These are phyloP conservation scores for Sarcodon aspratus DNA, from an alignment of 768 basidiomycete species.

Conservation along the genomic window DNA sequence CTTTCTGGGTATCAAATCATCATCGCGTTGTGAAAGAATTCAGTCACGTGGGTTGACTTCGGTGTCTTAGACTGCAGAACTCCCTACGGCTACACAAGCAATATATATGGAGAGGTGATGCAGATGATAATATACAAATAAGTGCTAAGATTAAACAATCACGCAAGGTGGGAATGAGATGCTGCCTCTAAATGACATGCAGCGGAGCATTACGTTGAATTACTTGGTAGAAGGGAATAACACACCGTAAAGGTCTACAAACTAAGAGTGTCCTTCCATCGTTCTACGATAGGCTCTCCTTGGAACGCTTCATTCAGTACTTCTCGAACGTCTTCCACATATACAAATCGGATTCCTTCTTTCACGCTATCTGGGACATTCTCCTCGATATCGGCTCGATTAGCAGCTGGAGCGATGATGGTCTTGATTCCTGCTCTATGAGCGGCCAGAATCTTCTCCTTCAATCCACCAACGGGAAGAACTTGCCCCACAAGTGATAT, in stretches of 20 bases:
- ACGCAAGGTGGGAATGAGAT: no score
- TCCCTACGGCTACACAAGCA: no score
- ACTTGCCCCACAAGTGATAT: conserved; percentile 96
- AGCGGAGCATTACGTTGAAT: no score
- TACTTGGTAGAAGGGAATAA: neutral
- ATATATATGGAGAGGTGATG: no score
- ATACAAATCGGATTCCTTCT: conserved; percentile 88
- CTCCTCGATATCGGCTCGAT: conserved; percentile 91
- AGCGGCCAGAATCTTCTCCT: conserved; percentile 94
- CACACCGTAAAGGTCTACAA: conserved; percentile 8
- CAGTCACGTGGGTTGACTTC: no score
- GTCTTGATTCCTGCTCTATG: conserved; percentile 96
- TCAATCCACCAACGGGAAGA: conserved; percentile 89
- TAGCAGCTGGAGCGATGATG: conserved; percentile 77
- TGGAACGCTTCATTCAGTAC: conserved; percentile 83
- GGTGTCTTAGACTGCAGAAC: no score
- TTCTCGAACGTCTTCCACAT: conserved; percentile 87
- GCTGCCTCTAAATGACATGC: no score
- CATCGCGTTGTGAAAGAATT: no score
- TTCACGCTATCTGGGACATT: conserved; percentile 96
- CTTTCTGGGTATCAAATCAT: no score
- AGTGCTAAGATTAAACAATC: no score
- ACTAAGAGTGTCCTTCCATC: conserved; percentile 55
- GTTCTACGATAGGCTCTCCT: conserved; percentile 41
- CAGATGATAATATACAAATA: no score